These are phyloP conservation scores for Collybia nuda DNA, from an alignment of 768 basidiomycete genomes.

Conservation along the genomic window DNA sequence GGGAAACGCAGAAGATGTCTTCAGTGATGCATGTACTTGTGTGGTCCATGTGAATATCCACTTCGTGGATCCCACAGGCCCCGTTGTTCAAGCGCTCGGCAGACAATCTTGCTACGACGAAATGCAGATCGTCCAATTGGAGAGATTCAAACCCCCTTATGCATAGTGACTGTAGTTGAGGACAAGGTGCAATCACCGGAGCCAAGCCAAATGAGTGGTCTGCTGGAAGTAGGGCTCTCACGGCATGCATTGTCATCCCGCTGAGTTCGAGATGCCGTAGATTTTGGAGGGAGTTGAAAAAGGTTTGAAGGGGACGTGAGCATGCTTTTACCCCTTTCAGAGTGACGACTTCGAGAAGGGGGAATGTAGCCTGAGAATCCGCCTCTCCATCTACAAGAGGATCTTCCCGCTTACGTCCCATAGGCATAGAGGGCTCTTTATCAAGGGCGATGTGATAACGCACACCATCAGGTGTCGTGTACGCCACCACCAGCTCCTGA, in stretches of 20 bases:
- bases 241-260: constrained; percentile 31
- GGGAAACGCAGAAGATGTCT: constrained; percentile 8
- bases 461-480: constrained; percentile 5
- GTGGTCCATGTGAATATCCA: constrained; percentile 32
- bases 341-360: constrained; percentile 30
- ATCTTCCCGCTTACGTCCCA: not conserved
- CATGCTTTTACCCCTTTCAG: constrained; percentile 37
- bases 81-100: constrained; percentile 22
- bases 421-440: not conserved
- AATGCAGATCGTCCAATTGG: constrained; percentile 22
- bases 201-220: constrained; percentile 6
- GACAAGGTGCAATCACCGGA: constrained; percentile 23
- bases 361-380: constrained; percentile 17
- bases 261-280: constrained; percentile 31
- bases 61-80: constrained; percentile 19
- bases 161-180: constrained; percentile 28
- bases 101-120: constrained; percentile 23
- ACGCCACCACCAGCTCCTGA: constrained; percentile 12
- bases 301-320: constrained; percentile 25
- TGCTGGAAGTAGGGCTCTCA: constrained; percentile 29
- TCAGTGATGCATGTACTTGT: constrained; percentile 5
- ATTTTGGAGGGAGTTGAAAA: constrained; percentile 28
- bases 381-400: constrained; percentile 8
- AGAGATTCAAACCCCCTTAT: constrained; percentile 25
- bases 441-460: constrained; percentile 3